Evolutionary conservation across 2,329 filamentous ascomycete species (phyloP).

Genomic region (Epichloe aotearoae): DNA sequence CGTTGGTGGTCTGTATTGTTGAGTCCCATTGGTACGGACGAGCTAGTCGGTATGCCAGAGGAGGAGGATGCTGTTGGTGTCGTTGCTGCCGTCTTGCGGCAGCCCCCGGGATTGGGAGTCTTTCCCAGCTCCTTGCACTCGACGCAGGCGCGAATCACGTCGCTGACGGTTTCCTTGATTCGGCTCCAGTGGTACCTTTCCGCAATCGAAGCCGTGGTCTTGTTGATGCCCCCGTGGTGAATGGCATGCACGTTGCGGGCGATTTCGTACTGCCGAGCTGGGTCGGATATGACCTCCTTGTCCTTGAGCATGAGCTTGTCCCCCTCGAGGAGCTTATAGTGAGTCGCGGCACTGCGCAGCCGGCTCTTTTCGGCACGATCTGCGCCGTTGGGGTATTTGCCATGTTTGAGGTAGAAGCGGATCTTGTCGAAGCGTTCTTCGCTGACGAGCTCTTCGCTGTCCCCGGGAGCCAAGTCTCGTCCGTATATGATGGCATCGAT

Average conservation of each 20-base stretch:
- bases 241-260: constrained; percentile 61
- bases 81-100: constrained; percentile 8
- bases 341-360: constrained; percentile 81
- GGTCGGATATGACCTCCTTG: constrained; percentile 91
- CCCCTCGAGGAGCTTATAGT: constrained; percentile 69
- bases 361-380: constrained; percentile 93
- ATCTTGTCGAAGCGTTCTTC: constrained; percentile 99
- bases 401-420: constrained; percentile 89
- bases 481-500: constrained; percentile 73
- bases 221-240: constrained; percentile 90
- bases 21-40: neutral
- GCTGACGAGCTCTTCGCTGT: constrained; percentile 71
- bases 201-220: constrained; percentile 87
- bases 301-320: constrained; percentile 93
- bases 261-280: constrained; percentile 80
- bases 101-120: constrained; percentile 23
- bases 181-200: constrained; percentile 95
- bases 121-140: constrained; percentile 77
- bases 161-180: constrained; percentile 93
- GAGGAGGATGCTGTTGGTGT: neutral
- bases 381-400: constrained; percentile 83
- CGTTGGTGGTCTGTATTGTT: neutral
- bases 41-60: neutral
- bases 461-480: constrained; percentile 40
- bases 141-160: constrained; percentile 82